Conservation (phyloP, 2,329 filamentous ascomycete species). For the Botrytis cinerea region DNA sequence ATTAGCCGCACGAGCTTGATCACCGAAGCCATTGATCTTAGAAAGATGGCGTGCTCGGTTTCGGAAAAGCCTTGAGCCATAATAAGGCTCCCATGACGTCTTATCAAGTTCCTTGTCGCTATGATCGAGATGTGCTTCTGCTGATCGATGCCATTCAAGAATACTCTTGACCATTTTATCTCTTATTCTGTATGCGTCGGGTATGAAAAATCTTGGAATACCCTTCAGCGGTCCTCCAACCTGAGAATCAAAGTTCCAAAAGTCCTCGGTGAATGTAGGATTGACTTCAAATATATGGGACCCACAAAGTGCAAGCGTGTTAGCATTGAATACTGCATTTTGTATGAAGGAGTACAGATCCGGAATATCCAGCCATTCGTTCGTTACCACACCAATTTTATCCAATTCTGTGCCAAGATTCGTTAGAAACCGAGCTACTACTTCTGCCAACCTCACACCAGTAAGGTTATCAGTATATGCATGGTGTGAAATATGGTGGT, state of each 20-base stretch:
- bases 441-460: conserved; percentile 27
- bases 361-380: conserved; percentile 32
- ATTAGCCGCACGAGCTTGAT: conserved; percentile 26
- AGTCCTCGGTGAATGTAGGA: conserved; percentile 36
- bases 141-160: conserved; percentile 37
- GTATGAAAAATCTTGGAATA: conserved; percentile 38
- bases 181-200: conserved; percentile 31
- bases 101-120: conserved; percentile 26
- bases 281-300: conserved; percentile 36
- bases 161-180: conserved; percentile 34
- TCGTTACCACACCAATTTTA: conserved; percentile 15
- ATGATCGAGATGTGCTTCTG: conserved; percentile 27
- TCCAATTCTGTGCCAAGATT: conserved; percentile 26
- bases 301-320: conserved; percentile 37
- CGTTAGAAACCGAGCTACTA: conserved; percentile 25
- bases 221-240: conserved; percentile 33
- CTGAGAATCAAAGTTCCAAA: conserved; percentile 40
- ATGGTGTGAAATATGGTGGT: conserved; percentile 29
- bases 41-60: conserved; percentile 26
- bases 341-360: conserved; percentile 39
- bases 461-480: conserved; percentile 25
- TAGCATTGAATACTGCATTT: conserved; percentile 35
- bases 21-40: conserved; percentile 24
- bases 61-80: conserved; percentile 39
- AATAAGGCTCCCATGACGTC: conserved; percentile 39